These are phyloP conservation scores for Brassica cretica DNA, from an alignment of 345 rosid species.

Conservation along the genomic window DNA sequence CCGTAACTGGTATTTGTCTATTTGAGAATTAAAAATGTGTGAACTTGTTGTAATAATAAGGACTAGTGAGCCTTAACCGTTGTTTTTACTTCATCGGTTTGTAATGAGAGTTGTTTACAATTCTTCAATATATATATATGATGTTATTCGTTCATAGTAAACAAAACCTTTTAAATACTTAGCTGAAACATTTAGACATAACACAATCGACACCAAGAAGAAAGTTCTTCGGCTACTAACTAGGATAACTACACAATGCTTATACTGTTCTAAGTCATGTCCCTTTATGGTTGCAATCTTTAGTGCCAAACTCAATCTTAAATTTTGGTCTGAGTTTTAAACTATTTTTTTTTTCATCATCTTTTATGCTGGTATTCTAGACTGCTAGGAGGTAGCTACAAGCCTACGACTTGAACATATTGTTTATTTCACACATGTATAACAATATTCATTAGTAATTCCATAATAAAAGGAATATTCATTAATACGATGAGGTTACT, in stretches of 20 bases:
- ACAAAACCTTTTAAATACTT: too few species aligned
- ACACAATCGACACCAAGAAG: background rate
- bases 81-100: background rate
- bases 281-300: constrained; percentile 1
- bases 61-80: background rate
- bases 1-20: background rate
- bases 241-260: constrained; percentile 11
- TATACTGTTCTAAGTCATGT: constrained; percentile 2
- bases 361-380: background rate
- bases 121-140: background rate
- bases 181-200: too few species aligned
- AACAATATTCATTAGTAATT: too few species aligned
- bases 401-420: background rate
- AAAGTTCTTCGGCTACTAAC: background rate
- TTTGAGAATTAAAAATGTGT: background rate
- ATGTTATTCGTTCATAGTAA: background rate
- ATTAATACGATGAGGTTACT: too few species aligned
- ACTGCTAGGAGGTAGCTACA: background rate
- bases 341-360: background rate
- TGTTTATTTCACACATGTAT: background rate
- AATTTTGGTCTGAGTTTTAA: constrained; percentile 1
- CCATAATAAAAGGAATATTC: too few species aligned
- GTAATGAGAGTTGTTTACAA: background rate
- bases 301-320: constrained; percentile 6
- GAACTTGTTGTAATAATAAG: background rate